phyloP scores from a whole-genome alignment of 2,329 filamentous ascomycete species.

The Sarocladiaceae sp. region DNA sequence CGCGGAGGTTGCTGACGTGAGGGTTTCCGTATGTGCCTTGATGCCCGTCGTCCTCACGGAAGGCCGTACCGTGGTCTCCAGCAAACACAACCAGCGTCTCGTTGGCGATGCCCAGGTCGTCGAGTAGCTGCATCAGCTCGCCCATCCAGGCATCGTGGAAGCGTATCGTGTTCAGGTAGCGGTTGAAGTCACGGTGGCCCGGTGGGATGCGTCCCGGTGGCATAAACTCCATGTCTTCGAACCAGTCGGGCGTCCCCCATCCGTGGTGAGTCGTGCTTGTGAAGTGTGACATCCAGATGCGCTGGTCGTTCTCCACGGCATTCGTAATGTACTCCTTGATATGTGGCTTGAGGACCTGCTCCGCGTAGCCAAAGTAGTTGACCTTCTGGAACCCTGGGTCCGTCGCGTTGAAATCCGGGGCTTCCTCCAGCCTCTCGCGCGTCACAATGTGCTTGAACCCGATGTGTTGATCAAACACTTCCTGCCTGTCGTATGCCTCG shows the following conservation, averaged over 20 bases:
- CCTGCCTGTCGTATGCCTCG: slow-evolving; percentile 14
- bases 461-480: slow-evolving; percentile 14
- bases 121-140: slow-evolving; percentile 31
- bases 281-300: slow-evolving; percentile 29
- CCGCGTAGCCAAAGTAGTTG: slow-evolving; percentile 38
- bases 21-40: slow-evolving; percentile 35
- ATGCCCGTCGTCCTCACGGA: slow-evolving; percentile 30
- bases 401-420: slow-evolving; percentile 8
- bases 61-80: slow-evolving; percentile 37
- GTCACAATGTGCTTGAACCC: slow-evolving; percentile 17
- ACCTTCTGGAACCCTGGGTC: slow-evolving; percentile 13
- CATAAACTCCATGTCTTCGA: slow-evolving; percentile 24
- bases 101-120: slow-evolving; percentile 35
- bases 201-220: slow-evolving; percentile 10
- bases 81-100: slow-evolving; percentile 39
- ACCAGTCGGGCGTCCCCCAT: slow-evolving; percentile 29
- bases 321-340: slow-evolving; percentile 25
- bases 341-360: slow-evolving; percentile 33
- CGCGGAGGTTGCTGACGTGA: slow-evolving; percentile 35
- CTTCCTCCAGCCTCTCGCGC: slow-evolving; percentile 13
- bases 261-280: slow-evolving; percentile 35
- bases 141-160: slow-evolving; percentile 33
- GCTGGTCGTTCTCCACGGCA: slow-evolving; percentile 21
- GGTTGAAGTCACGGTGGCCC: slow-evolving; percentile 22
- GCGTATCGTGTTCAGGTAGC: slow-evolving; percentile 34